phyloP scores from a whole-genome alignment of 2,329 filamentous ascomycete species.

The Pseudogymnoascus sp. region DNA sequence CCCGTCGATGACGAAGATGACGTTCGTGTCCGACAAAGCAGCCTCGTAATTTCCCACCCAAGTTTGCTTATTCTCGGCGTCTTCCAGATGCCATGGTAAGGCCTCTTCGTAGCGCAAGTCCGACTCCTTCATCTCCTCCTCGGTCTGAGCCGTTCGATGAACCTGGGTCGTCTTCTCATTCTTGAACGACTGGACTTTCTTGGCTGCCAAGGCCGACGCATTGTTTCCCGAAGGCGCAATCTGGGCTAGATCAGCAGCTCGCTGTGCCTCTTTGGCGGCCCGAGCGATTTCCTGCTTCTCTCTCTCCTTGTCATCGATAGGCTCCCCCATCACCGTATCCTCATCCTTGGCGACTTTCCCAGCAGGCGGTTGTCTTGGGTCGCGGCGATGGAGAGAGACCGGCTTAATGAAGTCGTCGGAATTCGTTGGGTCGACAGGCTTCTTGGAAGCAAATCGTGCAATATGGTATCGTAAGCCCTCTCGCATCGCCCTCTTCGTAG shows the following conservation, averaged over 20 bases:
- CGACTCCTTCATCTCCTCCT: constrained; percentile 60
- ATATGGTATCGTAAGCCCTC: constrained; percentile 80
- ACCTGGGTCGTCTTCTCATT: constrained; percentile 82
- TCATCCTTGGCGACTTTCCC: constrained; percentile 57
- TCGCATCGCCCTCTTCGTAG: constrained; percentile 71
- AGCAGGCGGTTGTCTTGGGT: constrained; percentile 62
- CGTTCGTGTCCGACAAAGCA: constrained; percentile 75
- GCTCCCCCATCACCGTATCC: constrained; percentile 28
- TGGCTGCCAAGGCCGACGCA: constrained; percentile 23
- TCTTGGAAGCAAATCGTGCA: constrained; percentile 59
- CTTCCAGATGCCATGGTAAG: constrained; percentile 91
- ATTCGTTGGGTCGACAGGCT: constrained; percentile 58
- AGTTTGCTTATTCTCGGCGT: constrained; percentile 89
- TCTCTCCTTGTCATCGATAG: constrained; percentile 47
- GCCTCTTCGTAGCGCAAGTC: constrained; percentile 86
- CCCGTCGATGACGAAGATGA: constrained; percentile 65
- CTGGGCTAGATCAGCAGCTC: constrained; percentile 79
- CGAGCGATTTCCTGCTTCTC: constrained; percentile 60
- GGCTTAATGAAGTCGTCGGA: constrained; percentile 79
- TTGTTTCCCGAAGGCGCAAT: constrained; percentile 76
- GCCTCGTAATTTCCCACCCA: constrained; percentile 91
- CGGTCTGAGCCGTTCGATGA: constrained; percentile 65
- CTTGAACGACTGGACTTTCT: constrained; percentile 52
- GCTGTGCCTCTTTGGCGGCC: constrained; percentile 75
- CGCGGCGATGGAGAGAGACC: constrained; percentile 79